Evolutionary conservation across 2,329 filamentous ascomycete genomes (phyloP), one percentile per base, ranked within the genome.

Genomic region (Fusarium pilosicola): DNA sequence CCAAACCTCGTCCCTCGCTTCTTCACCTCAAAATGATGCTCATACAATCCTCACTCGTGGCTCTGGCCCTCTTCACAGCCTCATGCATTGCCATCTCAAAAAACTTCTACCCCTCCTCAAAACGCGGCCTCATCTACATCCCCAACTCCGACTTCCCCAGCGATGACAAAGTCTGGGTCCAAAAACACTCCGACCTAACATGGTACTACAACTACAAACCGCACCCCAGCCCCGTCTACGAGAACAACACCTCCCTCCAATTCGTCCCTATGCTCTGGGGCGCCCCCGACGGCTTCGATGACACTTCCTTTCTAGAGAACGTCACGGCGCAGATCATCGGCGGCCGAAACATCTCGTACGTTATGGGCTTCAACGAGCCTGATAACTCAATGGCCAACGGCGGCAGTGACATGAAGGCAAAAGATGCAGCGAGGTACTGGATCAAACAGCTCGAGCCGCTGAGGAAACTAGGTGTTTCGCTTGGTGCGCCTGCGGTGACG

Each of bases 161-260:
- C 24, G 51, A 55, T 4, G 51, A 55, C 22, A 55, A 55, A 41
- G 51, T 28, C 34, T 55, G 51, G 51, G 51, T 55, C 0, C 34
- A 55, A 7, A 55, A 55, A 3, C 34, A 28, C 24, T 55, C 51
- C 2, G 51, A 55, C 15, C 24, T 55, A n/a, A 28, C 34, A 38
- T 55, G 51, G 51, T 55, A 55, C 11, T 55, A 55, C 15, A 55
- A 55, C 34, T 55, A 55, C 51, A 55, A 55, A 41, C 26, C 12
- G 24, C 4, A n/a, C 8, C 34, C 51, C 1, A 55, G 34, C 24
- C 8, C 34, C 6, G 11, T 18, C 14, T 55, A 55, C 20, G 24
- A 28, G 20, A 55, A 55, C 34, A 39, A 41, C 26, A 55, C 51
- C 6, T 18, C 24, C 8, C 15, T 55, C 11, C 51, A 55, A 8